Base-by-base conservation (phyloP, 768 basidiomycete genomes). In the Agrocybe chaxingu region DNA sequence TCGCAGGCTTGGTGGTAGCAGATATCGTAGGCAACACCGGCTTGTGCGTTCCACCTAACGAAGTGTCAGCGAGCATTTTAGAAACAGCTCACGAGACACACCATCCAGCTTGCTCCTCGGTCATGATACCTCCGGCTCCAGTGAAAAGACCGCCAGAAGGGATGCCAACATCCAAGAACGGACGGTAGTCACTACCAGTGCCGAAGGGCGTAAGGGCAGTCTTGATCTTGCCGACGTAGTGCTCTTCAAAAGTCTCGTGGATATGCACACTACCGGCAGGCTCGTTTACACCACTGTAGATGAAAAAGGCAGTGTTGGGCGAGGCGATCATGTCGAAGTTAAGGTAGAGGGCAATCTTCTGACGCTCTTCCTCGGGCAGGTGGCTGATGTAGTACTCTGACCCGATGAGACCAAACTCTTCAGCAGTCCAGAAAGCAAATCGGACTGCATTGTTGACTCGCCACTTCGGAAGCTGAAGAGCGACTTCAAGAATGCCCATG, bases 261-360 rank as follows among this genome's bases (percentile, higher is more conserved):
- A 67, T 65, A 31, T 65, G 61, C 9, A 57, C 62, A 44, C 65
- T 66, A 36, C 66, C 66, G 42, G 62, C 45, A 38, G 67, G 66
- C 12, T 65, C 66, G 8, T 60, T 60, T 46, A 60, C 64, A 24
- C 63, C 66, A 45, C 66, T 63, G 48, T 65, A 63, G 52, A 66
- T 59, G 47, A 62, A 62, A 52, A 60, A 57, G 7, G 54, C 62
- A 42, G 47, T 62, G 48, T 68, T 68, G 36, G 66, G 62, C 8
- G 66, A 66, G n/a, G 67, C 67, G 31, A 65, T 61, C 67, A 69
- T 69, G 51, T 69, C 67, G 47, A 69, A 63, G 58, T 69, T 67
- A 55, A 67, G 65, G 52, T 69, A 66, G 13, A 66, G 61, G n/a
- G 64, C 65, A 24, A 67, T 63, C 45, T 66, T 66, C 10, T 56